Conservation (phyloP, 495 filamentous ascomycete species). For the Xylaria flabelliformis region DNA sequence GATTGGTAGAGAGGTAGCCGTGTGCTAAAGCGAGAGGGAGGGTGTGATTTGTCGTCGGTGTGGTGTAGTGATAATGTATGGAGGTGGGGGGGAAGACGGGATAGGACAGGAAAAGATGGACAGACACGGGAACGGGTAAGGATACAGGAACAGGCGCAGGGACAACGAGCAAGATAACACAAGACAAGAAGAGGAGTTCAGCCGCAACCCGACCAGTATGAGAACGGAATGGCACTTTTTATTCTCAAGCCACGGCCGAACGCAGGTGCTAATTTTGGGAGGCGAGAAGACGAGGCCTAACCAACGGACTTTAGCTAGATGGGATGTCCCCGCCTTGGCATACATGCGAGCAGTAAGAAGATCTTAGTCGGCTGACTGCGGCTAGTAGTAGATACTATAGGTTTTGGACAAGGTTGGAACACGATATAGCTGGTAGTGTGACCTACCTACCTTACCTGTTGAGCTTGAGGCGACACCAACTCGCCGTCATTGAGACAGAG, state of each 20-base stretch:
- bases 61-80: constrained; percentile 12
- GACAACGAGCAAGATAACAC: constrained; percentile 70
- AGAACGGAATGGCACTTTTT: background rate
- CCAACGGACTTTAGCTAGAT: constrained; percentile 1
- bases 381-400: background rate
- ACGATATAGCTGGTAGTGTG: constrained; percentile 1
- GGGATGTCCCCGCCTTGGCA: constrained; percentile 1
- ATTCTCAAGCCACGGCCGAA: constrained; percentile 9
- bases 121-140: constrained; percentile 6
- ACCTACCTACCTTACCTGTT: background rate
- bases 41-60: constrained; percentile 19
- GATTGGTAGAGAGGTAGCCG: background rate
- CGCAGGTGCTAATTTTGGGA: background rate
- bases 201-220: constrained; percentile 34
- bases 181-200: constrained; percentile 90
- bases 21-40: background rate
- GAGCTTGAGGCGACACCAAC: background rate
- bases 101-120: background rate
- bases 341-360: background rate
- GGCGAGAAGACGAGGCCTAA: background rate
- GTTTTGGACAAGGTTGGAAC: background rate
- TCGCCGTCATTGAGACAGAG: background rate
- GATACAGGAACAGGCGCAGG: constrained; percentile 43
- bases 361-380: background rate
- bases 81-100: constrained; percentile 7